A percentile compares a stretch with the other conserved stretches of the same genome.
Conservation (phyloP, 2,329 filamentous ascomycete species). For the Zasmidium cellare region DNA sequence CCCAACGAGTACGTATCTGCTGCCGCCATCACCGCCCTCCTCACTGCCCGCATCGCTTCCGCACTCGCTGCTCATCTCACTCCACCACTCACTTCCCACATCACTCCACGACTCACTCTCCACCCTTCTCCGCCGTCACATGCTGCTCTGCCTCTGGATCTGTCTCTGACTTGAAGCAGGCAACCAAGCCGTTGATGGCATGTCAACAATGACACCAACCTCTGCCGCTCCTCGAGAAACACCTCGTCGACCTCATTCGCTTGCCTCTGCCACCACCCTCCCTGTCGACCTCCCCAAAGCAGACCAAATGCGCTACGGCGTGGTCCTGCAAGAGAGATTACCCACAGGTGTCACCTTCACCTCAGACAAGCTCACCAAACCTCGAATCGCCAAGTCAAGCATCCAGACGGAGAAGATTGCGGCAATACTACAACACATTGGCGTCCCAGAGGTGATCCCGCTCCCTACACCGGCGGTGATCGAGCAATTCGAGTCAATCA, state of each 20-base stretch:
- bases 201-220: slow-evolving; percentile 22
- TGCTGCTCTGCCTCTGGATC: too few relatives aligned
- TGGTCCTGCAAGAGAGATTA: slow-evolving; percentile 67
- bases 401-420: slow-evolving; percentile 75
- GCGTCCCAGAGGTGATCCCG: slow-evolving; percentile 67
- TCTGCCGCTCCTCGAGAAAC: slow-evolving; percentile 40
- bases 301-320: slow-evolving; percentile 80
- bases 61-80: too few relatives aligned
- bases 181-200: slow-evolving; percentile 25
- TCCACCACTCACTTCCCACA: too few relatives aligned
- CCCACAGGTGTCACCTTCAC: slow-evolving; percentile 87
- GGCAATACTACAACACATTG: slow-evolving; percentile 69
- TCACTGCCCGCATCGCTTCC: too few relatives aligned
- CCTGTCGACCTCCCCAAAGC: slow-evolving; percentile 63
- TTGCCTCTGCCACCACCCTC: slow-evolving; percentile 43
- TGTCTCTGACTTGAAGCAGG: slow-evolving; percentile 14
- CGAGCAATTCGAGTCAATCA: slow-evolving; percentile 68
- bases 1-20: slow-evolving; percentile 25
- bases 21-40: too few relatives aligned
- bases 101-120: too few relatives aligned
- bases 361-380: slow-evolving; percentile 76
- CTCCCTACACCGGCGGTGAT: slow-evolving; percentile 75
- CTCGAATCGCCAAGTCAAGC: slow-evolving; percentile 73
- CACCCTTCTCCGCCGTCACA: too few relatives aligned
- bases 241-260: slow-evolving; percentile 34